Percentiles rank a stretch among this genome's conserved stretches.
phyloP scores from a whole-genome alignment of 2,329 filamentous ascomycete species.

The Didymella sp. region DNA sequence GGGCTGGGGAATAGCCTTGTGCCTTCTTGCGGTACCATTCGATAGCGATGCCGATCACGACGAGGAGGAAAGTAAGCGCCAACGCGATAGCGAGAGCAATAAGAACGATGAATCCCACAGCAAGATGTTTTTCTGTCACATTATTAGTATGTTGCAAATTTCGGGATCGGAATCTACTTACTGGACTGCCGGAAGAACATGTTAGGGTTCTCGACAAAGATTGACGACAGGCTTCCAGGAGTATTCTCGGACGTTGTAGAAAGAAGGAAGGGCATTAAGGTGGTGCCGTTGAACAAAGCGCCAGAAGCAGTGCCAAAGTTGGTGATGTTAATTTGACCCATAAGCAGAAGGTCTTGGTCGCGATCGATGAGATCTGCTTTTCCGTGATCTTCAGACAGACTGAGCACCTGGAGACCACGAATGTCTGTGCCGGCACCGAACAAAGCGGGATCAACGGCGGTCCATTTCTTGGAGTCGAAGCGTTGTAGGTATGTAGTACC shows the following conservation, averaged over 20 bases:
- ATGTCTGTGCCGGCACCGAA: constrained; percentile 73
- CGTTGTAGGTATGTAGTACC: constrained; percentile 81
- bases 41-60: constrained; percentile 75
- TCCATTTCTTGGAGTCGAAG: constrained; percentile 77
- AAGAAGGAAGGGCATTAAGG: constrained; percentile 79
- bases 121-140: constrained; percentile 62
- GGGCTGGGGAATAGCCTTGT: constrained; percentile 81
- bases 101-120: constrained; percentile 78
- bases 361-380: constrained; percentile 68
- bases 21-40: constrained; percentile 78
- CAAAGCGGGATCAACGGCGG: constrained; percentile 60
- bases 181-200: constrained; percentile 73
- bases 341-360: constrained; percentile 78
- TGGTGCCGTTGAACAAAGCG: constrained; percentile 84
- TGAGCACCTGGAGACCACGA: constrained; percentile 81
- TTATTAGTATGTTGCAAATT: neutral
- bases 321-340: constrained; percentile 80
- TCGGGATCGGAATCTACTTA: constrained; percentile 53
- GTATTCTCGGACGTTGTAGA: constrained; percentile 70
- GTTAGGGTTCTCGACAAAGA: constrained; percentile 80
- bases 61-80: constrained; percentile 77
- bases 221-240: constrained; percentile 74
- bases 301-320: constrained; percentile 83
- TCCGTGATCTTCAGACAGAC: constrained; percentile 71
- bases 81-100: constrained; percentile 82